Percentiles rank a stretch among this genome's conserved stretches.
Conservation (phyloP, 139 green algal species). For the Tetradesmus obliquus region DNA sequence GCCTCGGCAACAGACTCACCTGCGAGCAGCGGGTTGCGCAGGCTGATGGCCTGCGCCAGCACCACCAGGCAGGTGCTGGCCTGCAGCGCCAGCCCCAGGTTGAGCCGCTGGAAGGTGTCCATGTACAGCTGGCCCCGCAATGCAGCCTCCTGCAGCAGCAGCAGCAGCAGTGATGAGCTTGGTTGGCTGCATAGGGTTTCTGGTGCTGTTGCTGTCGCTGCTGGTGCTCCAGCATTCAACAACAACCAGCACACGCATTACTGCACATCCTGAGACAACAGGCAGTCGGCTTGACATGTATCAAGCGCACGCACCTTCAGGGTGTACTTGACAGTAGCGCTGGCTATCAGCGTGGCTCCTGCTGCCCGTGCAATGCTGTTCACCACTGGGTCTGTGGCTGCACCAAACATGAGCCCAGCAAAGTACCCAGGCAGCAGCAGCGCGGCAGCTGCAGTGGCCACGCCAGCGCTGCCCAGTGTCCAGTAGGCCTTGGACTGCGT, state of each 20-base stretch:
- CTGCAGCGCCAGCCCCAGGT: slow-evolving; percentile 34
- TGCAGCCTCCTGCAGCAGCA: slow-evolving; percentile 32
- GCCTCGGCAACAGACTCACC: background rate
- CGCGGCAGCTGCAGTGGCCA: slow-evolving; percentile 7
- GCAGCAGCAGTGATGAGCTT: background rate
- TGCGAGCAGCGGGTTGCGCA: slow-evolving; percentile 37
- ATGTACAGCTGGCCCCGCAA: slow-evolving; percentile 25
- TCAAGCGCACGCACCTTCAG: slow-evolving; percentile 15
- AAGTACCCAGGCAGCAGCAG: slow-evolving; percentile 13
- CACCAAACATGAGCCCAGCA: background rate
- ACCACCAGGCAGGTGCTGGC: slow-evolving; percentile 16
- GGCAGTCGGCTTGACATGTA: too few species aligned
- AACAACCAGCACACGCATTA: background rate
- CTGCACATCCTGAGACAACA: too few species aligned
- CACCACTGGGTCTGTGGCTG: background rate
- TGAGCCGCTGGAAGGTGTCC: slow-evolving; percentile 47
- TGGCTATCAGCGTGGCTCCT: slow-evolving; percentile 29
- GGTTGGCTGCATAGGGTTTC: background rate
- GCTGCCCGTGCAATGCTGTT: slow-evolving; percentile 2
- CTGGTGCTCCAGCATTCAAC: background rate
- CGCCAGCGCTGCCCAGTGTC: background rate
- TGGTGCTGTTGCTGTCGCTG: background rate
- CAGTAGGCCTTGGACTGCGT: slow-evolving; percentile 36
- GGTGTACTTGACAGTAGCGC: slow-evolving; percentile 28
- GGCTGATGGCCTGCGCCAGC: slow-evolving; percentile 33